phyloP scores from a whole-genome alignment of 768 basidiomycete species.

The Astraeus odoratus region DNA sequence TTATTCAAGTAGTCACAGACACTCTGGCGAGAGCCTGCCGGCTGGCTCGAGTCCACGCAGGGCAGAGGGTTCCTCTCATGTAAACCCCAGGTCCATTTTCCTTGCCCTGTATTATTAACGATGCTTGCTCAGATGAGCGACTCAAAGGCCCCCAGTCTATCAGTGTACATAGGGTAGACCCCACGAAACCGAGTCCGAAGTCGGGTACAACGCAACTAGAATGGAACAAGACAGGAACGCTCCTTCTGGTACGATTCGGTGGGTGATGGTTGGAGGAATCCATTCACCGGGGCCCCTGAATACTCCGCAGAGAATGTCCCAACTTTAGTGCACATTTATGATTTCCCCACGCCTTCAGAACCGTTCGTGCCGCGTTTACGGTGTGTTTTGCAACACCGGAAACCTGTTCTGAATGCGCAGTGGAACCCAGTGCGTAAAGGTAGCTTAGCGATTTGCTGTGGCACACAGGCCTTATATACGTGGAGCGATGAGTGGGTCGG shows the following conservation, averaged over 20 bases:
- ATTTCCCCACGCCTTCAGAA: constrained; percentile 58
- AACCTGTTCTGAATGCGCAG: constrained; percentile 54
- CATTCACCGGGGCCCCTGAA: constrained; percentile 1
- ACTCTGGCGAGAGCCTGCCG: constrained; percentile 79
- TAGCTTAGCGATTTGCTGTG: constrained; percentile 60
- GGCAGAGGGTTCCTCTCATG: constrained; percentile 87
- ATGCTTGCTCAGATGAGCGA: constrained; percentile 49
- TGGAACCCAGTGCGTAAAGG: constrained; percentile 89
- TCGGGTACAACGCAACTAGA: constrained; percentile 66
- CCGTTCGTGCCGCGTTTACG: constrained; percentile 55
- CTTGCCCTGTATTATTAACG: not conserved
- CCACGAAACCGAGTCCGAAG: constrained; percentile 57
- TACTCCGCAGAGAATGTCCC: constrained; percentile 52
- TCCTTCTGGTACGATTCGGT: constrained; percentile 75
- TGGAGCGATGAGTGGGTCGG: constrained; percentile 83
- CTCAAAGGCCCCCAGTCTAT: constrained; percentile 51
- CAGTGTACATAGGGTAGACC: constrained; percentile 43
- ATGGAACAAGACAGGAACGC: constrained; percentile 73
- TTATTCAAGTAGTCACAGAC: constrained; percentile 36
- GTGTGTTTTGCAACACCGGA: constrained; percentile 58
- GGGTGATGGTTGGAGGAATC: constrained; percentile 6
- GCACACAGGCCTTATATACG: constrained; percentile 57
- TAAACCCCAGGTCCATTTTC: constrained; percentile 26
- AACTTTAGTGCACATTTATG: constrained; percentile 58
- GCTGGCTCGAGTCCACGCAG: constrained; percentile 79